These are phyloP conservation scores for Aureobasidium lini DNA, from an alignment of 2,329 filamentous ascomycete species.

Conservation along the genomic window DNA sequence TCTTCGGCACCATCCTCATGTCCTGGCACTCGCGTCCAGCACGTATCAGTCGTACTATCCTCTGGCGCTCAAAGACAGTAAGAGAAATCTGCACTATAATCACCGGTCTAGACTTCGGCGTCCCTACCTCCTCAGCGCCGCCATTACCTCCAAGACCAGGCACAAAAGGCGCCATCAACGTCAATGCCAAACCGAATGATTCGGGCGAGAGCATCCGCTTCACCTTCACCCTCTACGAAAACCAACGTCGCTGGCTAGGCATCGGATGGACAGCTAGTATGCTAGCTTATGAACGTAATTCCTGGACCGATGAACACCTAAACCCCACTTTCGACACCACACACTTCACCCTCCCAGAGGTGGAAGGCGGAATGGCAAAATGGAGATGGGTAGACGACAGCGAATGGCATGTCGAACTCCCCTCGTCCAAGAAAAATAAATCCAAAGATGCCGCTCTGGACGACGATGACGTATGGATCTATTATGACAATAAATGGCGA, in stretches of 20 bases:
- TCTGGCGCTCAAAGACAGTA: slow-evolving; percentile 80
- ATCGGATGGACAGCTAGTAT: slow-evolving; percentile 90
- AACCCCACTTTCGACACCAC: slow-evolving; percentile 72
- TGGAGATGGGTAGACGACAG: slow-evolving; percentile 82
- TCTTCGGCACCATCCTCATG: slow-evolving; percentile 75
- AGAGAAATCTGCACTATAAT: slow-evolving; percentile 62
- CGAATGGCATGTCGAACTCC: slow-evolving; percentile 71
- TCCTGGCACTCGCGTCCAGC: slow-evolving; percentile 90
- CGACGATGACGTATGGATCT: slow-evolving; percentile 81
- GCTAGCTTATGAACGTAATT: slow-evolving; percentile 78
- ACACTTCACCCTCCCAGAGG: slow-evolving; percentile 60
- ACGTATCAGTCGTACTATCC: slow-evolving; percentile 72
- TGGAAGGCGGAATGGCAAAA: slow-evolving; percentile 53
- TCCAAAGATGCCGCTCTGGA: slow-evolving; percentile 32
- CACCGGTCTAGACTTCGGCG: slow-evolving; percentile 71
- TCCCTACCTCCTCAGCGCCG: slow-evolving; percentile 30
- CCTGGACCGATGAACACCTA: slow-evolving; percentile 95
- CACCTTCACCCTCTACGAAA: slow-evolving; percentile 94
- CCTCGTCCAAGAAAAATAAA: slow-evolving; percentile 36
- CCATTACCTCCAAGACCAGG: slow-evolving; percentile 37
- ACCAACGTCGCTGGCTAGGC: slow-evolving; percentile 90
- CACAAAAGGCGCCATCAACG: slow-evolving; percentile 29
- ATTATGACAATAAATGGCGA: slow-evolving; percentile 98
- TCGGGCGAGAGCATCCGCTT: slow-evolving; percentile 72
- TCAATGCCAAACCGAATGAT: slow-evolving; percentile 39